Evolutionary conservation across 2,329 filamentous ascomycete species (phyloP), one percentile per base, ranked within the genome.

Genomic region (Colletotrichum sp.): DNA sequence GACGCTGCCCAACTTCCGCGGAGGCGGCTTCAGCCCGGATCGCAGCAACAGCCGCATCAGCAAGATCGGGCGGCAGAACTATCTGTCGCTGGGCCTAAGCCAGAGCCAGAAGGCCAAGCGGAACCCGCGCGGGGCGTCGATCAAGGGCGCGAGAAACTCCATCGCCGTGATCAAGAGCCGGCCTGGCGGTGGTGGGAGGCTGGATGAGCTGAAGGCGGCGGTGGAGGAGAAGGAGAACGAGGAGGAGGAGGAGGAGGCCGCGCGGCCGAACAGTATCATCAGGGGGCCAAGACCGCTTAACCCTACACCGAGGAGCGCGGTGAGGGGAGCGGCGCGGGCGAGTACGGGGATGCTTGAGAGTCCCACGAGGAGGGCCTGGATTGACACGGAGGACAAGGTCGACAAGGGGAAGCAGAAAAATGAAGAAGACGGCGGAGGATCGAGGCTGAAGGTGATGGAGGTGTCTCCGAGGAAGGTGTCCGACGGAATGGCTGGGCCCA

Each of bases 381-480:
- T 14, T 0, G 24, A 63, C 24, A 12, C 4, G 43, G n/a, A 6
- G 18, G 28, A 59, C 10, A 64, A 6, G 9, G 55, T 21, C 0
- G 61, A 64, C 7, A 64, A 64, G 21, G 61, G 28, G 3, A 32
- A 57, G 28, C 73, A 66, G 18, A 78, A 78, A 76, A 73, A 78
- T 9, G 74, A 78, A n/a, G 77, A 77, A 36, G 76, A 81, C 2
- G 77, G 76, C 24, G 86, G 86, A 18, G 79, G 82, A 1, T 86
- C 87, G 24, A 88, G 85, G 39, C 73, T 86, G 34, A 85, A 85
- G 2, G 68, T 88, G 65, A 86, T 89, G 32, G 88, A 87, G 3
- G 89, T 89, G 67, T 78, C 89, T 73, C 82, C 86, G 75, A 81
- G 81, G 34, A 87, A 86, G 48, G 24, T 57, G 30, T 87, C 86